Evolutionary conservation across 2,329 filamentous ascomycete species (phyloP).

Genomic region (Pseudopithomyces chartarum): DNA sequence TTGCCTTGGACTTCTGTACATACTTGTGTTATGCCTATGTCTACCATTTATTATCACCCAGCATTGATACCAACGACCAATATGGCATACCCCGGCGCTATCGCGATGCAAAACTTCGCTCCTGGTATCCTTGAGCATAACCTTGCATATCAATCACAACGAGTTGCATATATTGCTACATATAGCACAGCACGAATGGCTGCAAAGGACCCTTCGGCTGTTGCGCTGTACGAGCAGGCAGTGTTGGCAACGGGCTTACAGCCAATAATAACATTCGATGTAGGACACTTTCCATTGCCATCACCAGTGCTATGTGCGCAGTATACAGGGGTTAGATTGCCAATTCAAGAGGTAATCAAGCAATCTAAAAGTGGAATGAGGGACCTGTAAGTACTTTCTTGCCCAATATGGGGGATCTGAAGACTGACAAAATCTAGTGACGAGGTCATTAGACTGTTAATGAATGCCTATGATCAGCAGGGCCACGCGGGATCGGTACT

Average conservation of each 20-base stretch:
- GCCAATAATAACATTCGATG: slow-evolving; percentile 3
- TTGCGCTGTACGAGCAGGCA: neutral
- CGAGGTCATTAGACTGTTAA: neutral
- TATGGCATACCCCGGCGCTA: neutral
- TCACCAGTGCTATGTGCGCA: neutral
- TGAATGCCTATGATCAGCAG: slow-evolving; percentile 4
- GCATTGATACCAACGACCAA: neutral
- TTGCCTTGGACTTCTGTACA: neutral
- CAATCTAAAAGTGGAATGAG: neutral
- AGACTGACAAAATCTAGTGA: neutral
- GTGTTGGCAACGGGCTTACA: neutral
- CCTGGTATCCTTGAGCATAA: neutral
- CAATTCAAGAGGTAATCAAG: neutral
- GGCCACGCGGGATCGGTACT: neutral
- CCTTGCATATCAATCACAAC: neutral
- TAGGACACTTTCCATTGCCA: neutral
- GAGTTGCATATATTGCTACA: neutral
- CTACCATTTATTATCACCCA: neutral
- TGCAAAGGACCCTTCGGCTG: neutral
- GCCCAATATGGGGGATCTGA: neutral
- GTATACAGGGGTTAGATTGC: neutral
- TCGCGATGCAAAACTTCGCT: neutral
- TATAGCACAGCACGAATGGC: neutral
- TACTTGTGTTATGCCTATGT: neutral
- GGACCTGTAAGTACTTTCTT: neutral